These are phyloP conservation scores for Candida anglica DNA, from an alignment of 805 yeast species.

Conservation along the genomic window DNA sequence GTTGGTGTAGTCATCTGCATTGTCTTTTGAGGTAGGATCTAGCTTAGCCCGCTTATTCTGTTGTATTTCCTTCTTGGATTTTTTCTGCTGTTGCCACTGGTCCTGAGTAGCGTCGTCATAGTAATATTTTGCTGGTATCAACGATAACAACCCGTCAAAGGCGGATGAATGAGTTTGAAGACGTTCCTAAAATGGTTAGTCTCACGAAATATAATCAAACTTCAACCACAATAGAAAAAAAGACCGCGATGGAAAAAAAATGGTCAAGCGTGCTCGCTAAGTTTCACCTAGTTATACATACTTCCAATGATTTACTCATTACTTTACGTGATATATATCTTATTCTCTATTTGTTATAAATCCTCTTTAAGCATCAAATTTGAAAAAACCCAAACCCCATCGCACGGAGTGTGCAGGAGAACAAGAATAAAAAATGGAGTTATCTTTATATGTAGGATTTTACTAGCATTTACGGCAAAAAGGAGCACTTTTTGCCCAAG, in stretches of 20 bases:
- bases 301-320: slow-evolving; percentile 60
- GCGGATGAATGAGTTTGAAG: slow-evolving; percentile 75
- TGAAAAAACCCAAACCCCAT: slow-evolving; percentile 1
- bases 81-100: slow-evolving; percentile 88
- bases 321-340: background rate
- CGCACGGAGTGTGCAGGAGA: slow-evolving; percentile 1
- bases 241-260: too few relatives aligned
- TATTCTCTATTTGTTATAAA: background rate
- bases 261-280: too few relatives aligned
- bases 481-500: too few relatives aligned
- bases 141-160: slow-evolving; percentile 81
- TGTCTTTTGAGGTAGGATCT: slow-evolving; percentile 56
- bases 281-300: slow-evolving; percentile 37
- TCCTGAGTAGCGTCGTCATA: slow-evolving; percentile 85
- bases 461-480: too few relatives aligned
- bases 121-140: slow-evolving; percentile 92
- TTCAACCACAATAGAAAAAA: background rate
- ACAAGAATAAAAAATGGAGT: background rate
- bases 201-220: slow-evolving; percentile 5
- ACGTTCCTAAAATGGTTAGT: slow-evolving; percentile 54
- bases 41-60: slow-evolving; percentile 65
- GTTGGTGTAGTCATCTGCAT: slow-evolving; percentile 38
- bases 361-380: background rate
- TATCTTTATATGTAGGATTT: slow-evolving; percentile 1
- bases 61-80: slow-evolving; percentile 59